phyloP scores from a whole-genome alignment of 768 basidiomycete genomes.

The Podaxis sp. region DNA sequence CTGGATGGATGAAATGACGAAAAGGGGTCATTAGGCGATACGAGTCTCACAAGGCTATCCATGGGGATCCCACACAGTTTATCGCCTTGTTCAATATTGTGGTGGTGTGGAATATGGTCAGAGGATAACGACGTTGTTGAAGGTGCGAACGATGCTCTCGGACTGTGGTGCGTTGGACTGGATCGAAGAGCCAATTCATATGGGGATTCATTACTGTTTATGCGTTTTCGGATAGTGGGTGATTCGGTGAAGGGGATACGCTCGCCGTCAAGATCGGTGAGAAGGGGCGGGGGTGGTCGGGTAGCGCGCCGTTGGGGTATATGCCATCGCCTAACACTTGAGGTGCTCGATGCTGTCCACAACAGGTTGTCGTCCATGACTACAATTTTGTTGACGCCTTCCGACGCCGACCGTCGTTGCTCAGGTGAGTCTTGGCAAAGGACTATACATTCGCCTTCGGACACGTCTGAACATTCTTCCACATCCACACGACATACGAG shows the following conservation, averaged over 20 bases:
- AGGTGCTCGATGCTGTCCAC: conserved; percentile 87
- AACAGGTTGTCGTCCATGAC: conserved; percentile 79
- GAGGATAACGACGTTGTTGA: conserved; percentile 33
- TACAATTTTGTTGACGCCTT: conserved; percentile 75
- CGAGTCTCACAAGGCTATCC: conserved; percentile 62
- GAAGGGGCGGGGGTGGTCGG: conserved; percentile 23
- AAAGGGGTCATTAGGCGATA: conserved; percentile 64
- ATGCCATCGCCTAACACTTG: conserved; percentile 79
- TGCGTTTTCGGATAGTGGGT: conserved; percentile 16
- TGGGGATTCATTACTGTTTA: conserved; percentile 5
- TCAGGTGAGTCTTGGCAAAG: conserved; percentile 66
- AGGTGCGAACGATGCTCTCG: conserved; percentile 23
- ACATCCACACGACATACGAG: conserved; percentile 89
- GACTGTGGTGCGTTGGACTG: conserved; percentile 23
- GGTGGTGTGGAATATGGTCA: conserved; percentile 17
- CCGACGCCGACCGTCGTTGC: conserved; percentile 29
- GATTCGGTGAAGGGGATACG: conserved; percentile 16
- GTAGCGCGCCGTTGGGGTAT: conserved; percentile 49
- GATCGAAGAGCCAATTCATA: conserved; percentile 25
- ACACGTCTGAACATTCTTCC: conserved; percentile 72
- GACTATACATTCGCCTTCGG: conserved; percentile 86
- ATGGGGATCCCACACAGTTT: conserved; percentile 63
- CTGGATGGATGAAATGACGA: conserved; percentile 34
- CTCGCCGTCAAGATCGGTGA: conserved; percentile 22
- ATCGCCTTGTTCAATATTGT: conserved; percentile 5